phyloP scores from a whole-genome alignment of 1,139 yeast species.

The Pichia sp. region DNA sequence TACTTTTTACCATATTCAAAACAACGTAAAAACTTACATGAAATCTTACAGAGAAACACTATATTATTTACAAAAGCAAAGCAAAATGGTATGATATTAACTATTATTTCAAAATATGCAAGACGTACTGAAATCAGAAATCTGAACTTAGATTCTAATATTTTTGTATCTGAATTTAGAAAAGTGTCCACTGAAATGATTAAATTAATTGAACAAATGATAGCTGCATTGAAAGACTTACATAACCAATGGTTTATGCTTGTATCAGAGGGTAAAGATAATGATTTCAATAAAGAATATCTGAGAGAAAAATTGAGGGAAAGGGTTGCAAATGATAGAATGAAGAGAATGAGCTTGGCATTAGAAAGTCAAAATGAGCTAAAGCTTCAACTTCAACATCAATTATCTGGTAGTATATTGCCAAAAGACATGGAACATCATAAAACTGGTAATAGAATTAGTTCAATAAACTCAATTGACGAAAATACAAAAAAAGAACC shows the following conservation, averaged over 20 bases:
- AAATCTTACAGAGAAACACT: constrained; percentile 35
- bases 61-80: constrained; percentile 40
- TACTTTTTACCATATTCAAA: constrained; percentile 25
- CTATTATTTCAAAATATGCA: constrained; percentile 44
- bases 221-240: constrained; percentile 21
- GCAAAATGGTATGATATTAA: constrained; percentile 48
- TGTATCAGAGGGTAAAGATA: constrained; percentile 21
- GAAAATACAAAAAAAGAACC: too few species aligned
- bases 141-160: constrained; percentile 5
- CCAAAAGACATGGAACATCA: constrained; percentile 1
- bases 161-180: constrained; percentile 35
- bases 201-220: constrained; percentile 22
- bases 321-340: constrained; percentile 21
- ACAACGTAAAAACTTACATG: constrained; percentile 18
- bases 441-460: neutral
- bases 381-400: constrained; percentile 5
- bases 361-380: constrained; percentile 7
- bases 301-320: constrained; percentile 23
- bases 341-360: constrained; percentile 6
- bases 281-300: constrained; percentile 23
- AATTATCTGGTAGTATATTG: constrained; percentile 1
- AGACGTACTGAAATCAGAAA: constrained; percentile 35
- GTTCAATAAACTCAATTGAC: too few species aligned
- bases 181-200: constrained; percentile 25
- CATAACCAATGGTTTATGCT: constrained; percentile 28